Base-by-base conservation (phyloP, 345 rosid species). In the Punica granatum region DNA sequence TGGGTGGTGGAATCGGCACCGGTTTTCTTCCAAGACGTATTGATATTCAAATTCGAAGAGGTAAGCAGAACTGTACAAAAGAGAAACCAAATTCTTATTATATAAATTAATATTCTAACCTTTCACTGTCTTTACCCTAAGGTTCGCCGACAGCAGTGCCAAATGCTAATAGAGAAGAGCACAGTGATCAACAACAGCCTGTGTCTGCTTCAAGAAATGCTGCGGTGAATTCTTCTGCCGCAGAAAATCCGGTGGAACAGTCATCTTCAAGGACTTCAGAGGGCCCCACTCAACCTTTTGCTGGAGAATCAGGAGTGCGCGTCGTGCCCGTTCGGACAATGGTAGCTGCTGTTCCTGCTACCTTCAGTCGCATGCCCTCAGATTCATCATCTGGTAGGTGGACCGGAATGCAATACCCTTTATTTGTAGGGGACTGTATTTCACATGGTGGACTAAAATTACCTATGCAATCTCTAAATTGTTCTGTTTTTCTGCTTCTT, bases 1-100 rank as follows among this genome's bases (percentile, higher is more conserved):
- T 74, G 66, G 81, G 77, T 63, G 83, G 75, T 74, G 82, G 86
- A 39, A 72, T 69, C 71, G 82, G 87, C 56, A 48, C 79, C 37
- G 79, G 83, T n/a, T 72, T 83, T 76, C 82, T 79, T 78, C 92
- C 91, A 8, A 75, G 95, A 73, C 90, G 88, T 31, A 84, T 89
- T 71, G 92, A 86, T 76, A 86, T 89, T 72, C 90, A 86, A 82
- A 89, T 86, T 72, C 82, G 88, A 72, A 83, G 92, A 80, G 92
- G 95, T 88, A 39, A n/a, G 31, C 42, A 10, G 33, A 9, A 37
- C 8, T 37, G 19, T 23, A 63, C 33, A 63, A 36, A 63, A 39
- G 48, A 37, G 46, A 63, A 63, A 30, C 32, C 28, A n/a, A 23
- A 48, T 49, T 21, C 34, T 69, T 23, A 46, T 65, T 60, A 44